Evolutionary conservation across 208 protist species (phyloP).

Genomic region (Novymonas esmeraldas): DNA sequence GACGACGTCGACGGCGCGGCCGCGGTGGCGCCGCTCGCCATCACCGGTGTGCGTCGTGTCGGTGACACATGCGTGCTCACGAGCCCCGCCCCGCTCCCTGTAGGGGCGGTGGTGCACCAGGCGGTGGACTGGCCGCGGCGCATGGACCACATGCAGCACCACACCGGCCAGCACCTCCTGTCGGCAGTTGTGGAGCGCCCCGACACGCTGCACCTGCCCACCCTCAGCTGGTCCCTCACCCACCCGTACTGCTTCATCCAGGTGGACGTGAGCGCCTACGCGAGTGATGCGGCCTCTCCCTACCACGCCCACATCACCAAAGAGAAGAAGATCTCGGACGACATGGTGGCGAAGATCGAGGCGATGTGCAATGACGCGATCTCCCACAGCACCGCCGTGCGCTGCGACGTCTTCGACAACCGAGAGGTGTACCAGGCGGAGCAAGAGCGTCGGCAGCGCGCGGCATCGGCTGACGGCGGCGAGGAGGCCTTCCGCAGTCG

Average conservation of each 20-base stretch:
- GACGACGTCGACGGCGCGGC: background rate
- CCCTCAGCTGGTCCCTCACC: constrained; percentile 82
- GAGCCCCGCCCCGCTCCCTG: constrained; percentile 34
- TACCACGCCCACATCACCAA: constrained; percentile 40
- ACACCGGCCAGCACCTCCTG: constrained; percentile 92
- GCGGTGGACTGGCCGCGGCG: constrained; percentile 80
- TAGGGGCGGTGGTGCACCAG: constrained; percentile 58
- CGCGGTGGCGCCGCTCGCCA: constrained; percentile 13
- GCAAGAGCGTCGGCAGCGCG: constrained; percentile 20
- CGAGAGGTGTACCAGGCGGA: constrained; percentile 49
- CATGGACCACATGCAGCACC: constrained; percentile 93
- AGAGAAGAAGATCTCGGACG: constrained; percentile 54
- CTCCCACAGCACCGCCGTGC: constrained; percentile 41
- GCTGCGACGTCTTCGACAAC: constrained; percentile 49
- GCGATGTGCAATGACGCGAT: constrained; percentile 69
- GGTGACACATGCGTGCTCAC: constrained; percentile 70
- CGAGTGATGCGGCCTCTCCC: constrained; percentile 21
- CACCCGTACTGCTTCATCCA: constrained; percentile 77
- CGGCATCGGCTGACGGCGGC: constrained; percentile 6
- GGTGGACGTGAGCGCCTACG: constrained; percentile 47
- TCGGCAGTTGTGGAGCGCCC: constrained; percentile 64
- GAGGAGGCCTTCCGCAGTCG: constrained; percentile 47
- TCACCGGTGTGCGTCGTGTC: constrained; percentile 48
- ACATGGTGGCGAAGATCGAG: constrained; percentile 60
- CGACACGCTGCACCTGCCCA: constrained; percentile 61